Percentiles rank a stretch among this genome's conserved stretches.
Evolutionary conservation across 2,329 filamentous ascomycete genomes (phyloP).

Genomic region (Pseudonectria buxi): DNA sequence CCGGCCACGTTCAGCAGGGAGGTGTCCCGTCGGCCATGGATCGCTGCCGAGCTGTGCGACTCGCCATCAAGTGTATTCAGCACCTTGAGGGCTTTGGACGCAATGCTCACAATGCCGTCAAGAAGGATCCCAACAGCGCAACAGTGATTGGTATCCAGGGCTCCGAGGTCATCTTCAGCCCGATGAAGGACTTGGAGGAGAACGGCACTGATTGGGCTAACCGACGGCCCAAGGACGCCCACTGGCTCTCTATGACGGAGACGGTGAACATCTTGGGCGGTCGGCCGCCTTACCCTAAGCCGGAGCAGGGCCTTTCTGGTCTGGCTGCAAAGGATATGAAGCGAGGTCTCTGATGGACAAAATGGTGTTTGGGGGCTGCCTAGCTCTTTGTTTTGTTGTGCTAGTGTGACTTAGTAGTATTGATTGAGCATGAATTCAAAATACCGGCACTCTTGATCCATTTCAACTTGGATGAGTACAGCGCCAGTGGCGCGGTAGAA

Average conservation of each 20-base stretch:
- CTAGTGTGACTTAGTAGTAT: constrained; percentile 5
- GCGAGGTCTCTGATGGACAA: constrained; percentile 35
- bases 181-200: constrained; percentile 74
- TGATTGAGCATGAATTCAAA: background rate
- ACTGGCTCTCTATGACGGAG: constrained; percentile 75
- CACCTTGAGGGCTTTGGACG: constrained; percentile 75
- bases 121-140: constrained; percentile 64
- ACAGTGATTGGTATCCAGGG: constrained; percentile 90
- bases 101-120: constrained; percentile 59
- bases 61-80: constrained; percentile 91
- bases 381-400: background rate
- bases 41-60: constrained; percentile 80
- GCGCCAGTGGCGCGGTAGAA: too few relatives aligned
- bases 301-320: constrained; percentile 45
- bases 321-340: constrained; percentile 54
- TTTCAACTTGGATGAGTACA: too few relatives aligned
- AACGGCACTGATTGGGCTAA: constrained; percentile 91
- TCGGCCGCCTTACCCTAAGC: constrained; percentile 47
- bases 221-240: constrained; percentile 73
- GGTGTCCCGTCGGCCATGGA: constrained; percentile 94
- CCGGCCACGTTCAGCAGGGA: constrained; percentile 91
- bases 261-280: constrained; percentile 82
- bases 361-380: background rate
- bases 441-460: too few relatives aligned
- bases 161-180: constrained; percentile 78